phyloP scores from a whole-genome alignment of 495 filamentous ascomycete species.

The Penicillium odoratum region DNA sequence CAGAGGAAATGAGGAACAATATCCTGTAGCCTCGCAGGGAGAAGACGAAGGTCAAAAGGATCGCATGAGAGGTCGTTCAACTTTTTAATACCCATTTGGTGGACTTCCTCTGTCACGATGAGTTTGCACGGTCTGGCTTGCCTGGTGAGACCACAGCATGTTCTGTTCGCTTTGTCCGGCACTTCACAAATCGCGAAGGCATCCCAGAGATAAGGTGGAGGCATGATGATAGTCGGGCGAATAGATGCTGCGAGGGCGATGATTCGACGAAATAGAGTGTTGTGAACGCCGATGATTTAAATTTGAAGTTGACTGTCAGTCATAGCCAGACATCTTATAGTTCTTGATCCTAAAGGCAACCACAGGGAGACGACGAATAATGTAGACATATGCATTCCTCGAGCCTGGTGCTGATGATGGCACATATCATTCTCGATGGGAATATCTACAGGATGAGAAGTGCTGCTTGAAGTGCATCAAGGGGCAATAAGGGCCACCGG shows the following conservation, averaged over 20 bases:
- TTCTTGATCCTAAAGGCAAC: background rate
- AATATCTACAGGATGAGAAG: background rate
- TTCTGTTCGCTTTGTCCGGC: background rate
- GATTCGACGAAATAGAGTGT: background rate
- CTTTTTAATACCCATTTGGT: background rate
- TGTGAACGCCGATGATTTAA: background rate
- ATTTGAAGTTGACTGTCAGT: background rate
- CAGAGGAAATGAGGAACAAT: background rate
- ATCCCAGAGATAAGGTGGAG: background rate
- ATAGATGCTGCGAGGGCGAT: background rate
- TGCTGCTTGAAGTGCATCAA: background rate
- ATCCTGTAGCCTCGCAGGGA: background rate
- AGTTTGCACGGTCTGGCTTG: constrained; percentile 1
- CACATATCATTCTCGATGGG: background rate
- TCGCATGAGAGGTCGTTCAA: background rate
- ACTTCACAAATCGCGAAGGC: constrained; percentile 1
- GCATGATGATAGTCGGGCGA: background rate
- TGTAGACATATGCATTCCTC: background rate
- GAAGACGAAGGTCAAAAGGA: background rate
- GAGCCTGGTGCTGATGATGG: background rate
- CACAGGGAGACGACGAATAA: background rate
- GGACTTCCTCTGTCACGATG: background rate
- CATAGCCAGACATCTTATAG: background rate
- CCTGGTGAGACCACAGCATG: constrained; percentile 6
- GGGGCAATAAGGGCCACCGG: background rate